These are phyloP conservation scores for Sclerotinia minor DNA, from an alignment of 2,329 filamentous ascomycete species.

Conservation along the genomic window DNA sequence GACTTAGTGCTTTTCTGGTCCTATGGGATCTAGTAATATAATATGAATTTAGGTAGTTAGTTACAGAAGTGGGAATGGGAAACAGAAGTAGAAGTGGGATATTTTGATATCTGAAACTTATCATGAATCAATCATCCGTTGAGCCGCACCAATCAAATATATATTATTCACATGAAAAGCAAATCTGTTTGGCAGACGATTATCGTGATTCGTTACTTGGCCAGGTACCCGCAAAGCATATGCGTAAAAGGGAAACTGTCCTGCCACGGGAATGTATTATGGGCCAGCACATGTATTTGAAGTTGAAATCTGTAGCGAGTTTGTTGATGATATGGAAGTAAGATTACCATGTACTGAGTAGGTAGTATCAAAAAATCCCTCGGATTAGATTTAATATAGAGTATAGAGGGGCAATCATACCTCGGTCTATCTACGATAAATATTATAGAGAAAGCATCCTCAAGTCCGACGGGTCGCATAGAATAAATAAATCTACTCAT, in stretches of 20 bases:
- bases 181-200: neutral
- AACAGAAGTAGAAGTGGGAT: slow-evolving; percentile 1
- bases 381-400: no score
- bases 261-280: neutral
- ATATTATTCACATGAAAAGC: neutral
- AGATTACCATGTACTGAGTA: no score
- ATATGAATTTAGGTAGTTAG: slow-evolving; percentile 44
- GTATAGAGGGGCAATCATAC: no score
- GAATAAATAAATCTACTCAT: neutral
- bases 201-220: neutral
- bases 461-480: no score
- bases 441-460: no score
- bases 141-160: slow-evolving; percentile 15
- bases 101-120: neutral
- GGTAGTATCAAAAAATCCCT: no score
- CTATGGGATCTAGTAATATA: slow-evolving; percentile 75
- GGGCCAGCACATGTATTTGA: neutral
- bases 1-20: slow-evolving; percentile 71
- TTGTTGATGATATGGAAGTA: no score
- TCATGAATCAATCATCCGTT: neutral
- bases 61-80: neutral
- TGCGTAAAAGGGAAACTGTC: neutral
- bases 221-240: neutral
- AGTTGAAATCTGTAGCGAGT: neutral
- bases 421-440: no score